These are phyloP conservation scores for Lactarius tabidus DNA, from an alignment of 768 basidiomycete species.

Conservation along the genomic window DNA sequence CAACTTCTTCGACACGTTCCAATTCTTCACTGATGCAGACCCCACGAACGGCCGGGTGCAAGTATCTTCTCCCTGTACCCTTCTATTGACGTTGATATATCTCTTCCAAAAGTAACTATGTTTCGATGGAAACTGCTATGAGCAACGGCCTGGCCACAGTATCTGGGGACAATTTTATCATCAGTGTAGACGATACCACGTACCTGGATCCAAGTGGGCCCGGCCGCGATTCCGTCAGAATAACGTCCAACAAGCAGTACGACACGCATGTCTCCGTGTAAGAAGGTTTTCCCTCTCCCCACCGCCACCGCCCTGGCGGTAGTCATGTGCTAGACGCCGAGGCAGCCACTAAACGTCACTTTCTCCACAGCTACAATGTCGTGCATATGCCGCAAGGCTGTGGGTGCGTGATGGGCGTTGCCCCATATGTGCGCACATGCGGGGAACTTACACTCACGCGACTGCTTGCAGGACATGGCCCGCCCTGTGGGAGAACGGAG, in stretches of 20 bases:
- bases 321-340: conserved; percentile 13
- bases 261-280: conserved; percentile 39
- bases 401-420: conserved; percentile 35
- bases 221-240: conserved; percentile 23
- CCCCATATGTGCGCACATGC: conserved; percentile 20
- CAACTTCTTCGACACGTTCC: conserved; percentile 16
- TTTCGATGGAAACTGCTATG: conserved; percentile 3
- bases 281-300: conserved; percentile 24
- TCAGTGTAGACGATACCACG: conserved; percentile 16
- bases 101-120: conserved; percentile 15
- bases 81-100: background rate
- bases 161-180: conserved; percentile 11
- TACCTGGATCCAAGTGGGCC: conserved; percentile 8
- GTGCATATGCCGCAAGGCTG: conserved; percentile 62
- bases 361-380: conserved; percentile 41
- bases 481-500: conserved; percentile 52
- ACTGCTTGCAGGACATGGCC: conserved; percentile 41
- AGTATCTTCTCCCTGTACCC: background rate
- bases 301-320: background rate
- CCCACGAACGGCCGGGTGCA: conserved; percentile 24
- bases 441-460: background rate
- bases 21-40: conserved; percentile 19
- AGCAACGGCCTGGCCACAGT: conserved; percentile 10
- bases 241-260: conserved; percentile 18
- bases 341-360: background rate